These are phyloP conservation scores for Tolypocladium ovalisporum DNA, from an alignment of 2,329 filamentous ascomycete genomes.

Conservation along the genomic window DNA sequence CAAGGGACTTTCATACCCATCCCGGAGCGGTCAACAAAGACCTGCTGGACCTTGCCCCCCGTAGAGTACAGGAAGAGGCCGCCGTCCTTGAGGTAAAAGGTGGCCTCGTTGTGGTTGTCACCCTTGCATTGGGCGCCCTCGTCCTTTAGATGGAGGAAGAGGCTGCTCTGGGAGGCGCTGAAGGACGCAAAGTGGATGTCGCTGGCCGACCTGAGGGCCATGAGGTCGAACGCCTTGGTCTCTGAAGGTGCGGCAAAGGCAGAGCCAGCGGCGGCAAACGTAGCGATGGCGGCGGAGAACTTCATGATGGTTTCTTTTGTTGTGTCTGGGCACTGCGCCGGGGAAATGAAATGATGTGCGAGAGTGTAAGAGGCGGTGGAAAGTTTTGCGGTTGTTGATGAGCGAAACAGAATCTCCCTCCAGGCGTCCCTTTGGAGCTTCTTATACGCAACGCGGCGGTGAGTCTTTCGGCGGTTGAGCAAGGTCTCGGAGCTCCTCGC, in stretches of 20 bases:
- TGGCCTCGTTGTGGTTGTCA: slow-evolving; percentile 29
- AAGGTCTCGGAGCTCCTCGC: not conserved
- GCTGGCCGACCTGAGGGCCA: slow-evolving; percentile 38
- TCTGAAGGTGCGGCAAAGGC: slow-evolving; percentile 14
- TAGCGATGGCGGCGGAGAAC: slow-evolving; percentile 13
- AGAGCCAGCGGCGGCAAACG: slow-evolving; percentile 14
- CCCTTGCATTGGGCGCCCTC: slow-evolving; percentile 40
- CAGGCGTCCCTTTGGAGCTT: not conserved
- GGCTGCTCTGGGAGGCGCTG: slow-evolving; percentile 30
- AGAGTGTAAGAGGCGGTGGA: not conserved
- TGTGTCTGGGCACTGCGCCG: not conserved
- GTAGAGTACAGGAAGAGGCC: slow-evolving; percentile 35
- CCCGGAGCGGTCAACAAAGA: slow-evolving; percentile 45
- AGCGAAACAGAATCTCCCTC: not conserved
- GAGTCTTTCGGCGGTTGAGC: not conserved
- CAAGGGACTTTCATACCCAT: slow-evolving; percentile 38
- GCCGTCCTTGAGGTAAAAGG: slow-evolving; percentile 36
- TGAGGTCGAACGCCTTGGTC: slow-evolving; percentile 31
- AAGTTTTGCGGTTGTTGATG: not conserved
- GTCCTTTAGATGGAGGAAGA: slow-evolving; percentile 30
- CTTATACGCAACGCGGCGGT: not conserved
- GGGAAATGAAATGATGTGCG: too few species aligned
- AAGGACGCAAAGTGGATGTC: slow-evolving; percentile 34
- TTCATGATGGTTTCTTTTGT: slow-evolving; percentile 14
- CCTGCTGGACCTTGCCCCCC: slow-evolving; percentile 30